A percentile compares a stretch with the other conserved stretches of the same genome.
Conservation (phyloP, 352 stramenopile species). For the Elongisporangium anandrum region DNA sequence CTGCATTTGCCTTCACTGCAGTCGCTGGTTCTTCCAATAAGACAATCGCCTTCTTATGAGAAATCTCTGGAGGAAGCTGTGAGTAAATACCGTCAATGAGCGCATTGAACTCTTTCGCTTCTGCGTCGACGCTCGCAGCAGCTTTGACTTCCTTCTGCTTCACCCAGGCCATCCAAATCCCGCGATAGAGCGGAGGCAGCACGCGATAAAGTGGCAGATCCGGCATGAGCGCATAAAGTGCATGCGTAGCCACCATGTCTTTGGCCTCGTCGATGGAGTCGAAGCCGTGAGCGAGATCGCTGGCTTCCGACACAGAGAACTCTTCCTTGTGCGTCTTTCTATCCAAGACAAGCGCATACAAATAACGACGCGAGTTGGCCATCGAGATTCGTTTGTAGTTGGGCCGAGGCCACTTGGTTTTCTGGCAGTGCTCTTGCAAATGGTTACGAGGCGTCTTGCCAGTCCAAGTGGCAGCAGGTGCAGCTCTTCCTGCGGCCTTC, state of each 20-base stretch:
- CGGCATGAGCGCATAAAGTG: conserved; percentile 85
- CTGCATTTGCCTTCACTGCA: background rate
- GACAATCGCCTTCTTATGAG: conserved; percentile 17
- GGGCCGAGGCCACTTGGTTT: conserved; percentile 76
- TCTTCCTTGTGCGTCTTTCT: conserved; percentile 39
- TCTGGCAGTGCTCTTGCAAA: conserved; percentile 87
- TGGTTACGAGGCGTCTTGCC: conserved; percentile 86
- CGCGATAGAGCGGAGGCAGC: conserved; percentile 82
- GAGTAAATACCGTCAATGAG: conserved; percentile 49
- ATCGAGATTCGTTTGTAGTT: conserved; percentile 56
- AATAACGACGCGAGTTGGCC: conserved; percentile 17
- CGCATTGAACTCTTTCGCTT: conserved; percentile 48
- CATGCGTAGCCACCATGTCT: conserved; percentile 71
- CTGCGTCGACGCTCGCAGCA: conserved; percentile 22
- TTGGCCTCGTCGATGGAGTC: conserved; percentile 68
- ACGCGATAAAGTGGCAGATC: conserved; percentile 86
- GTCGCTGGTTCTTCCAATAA: background rate
- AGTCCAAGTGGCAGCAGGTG: conserved; percentile 41
- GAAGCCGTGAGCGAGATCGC: conserved; percentile 38
- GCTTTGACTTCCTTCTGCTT: conserved; percentile 31
- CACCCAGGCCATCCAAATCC: conserved; percentile 84
- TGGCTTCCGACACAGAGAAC: conserved; percentile 28
- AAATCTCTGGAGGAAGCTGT: conserved; percentile 45
- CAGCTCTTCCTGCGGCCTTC: conserved; percentile 15
- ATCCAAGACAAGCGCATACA: conserved; percentile 54